A percentile compares a stretch with the other conserved stretches of the same genome.
These are phyloP conservation scores for Juncus effusus DNA, from an alignment of 176 grass and related monocot species.

Conservation along the genomic window DNA sequence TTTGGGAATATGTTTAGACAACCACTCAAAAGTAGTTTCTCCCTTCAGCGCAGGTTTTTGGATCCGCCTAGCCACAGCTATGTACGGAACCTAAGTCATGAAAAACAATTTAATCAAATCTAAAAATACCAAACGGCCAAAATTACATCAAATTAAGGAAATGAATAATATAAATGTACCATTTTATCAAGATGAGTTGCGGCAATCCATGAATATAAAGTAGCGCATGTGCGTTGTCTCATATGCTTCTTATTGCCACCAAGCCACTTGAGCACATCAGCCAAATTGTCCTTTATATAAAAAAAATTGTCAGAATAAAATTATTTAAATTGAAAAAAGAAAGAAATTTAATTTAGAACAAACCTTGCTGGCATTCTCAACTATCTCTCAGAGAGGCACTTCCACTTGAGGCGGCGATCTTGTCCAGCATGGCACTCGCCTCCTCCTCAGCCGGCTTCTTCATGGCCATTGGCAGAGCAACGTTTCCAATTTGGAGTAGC, in stretches of 20 bases:
- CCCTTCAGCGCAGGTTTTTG: constrained; percentile 82
- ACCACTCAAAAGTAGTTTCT: constrained; percentile 99
- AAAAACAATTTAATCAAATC: constrained; percentile 1
- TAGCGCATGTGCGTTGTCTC: constrained; percentile 73
- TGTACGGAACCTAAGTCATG: constrained; percentile 64
- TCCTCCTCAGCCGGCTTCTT: no score
- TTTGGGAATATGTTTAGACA: constrained; percentile 79
- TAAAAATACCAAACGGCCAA: neutral
- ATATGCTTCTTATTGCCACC: constrained; percentile 98
- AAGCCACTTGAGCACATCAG: constrained; percentile 88
- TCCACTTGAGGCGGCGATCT: no score
- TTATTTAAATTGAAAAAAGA: constrained; percentile 4
- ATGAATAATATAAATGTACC: constrained; percentile 20
- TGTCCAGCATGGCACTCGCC: no score
- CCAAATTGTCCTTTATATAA: constrained; percentile 55
- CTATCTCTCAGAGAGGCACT: no score
- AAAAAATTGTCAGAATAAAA: neutral
- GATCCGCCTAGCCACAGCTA: constrained; percentile 67
- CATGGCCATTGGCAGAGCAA: no score
- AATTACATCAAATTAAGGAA: neutral
- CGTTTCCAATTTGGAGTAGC: no score
- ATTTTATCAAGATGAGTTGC: constrained; percentile 96
- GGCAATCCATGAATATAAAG: constrained; percentile 85
- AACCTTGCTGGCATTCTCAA: constrained; percentile 95
- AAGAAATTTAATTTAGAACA: neutral